phyloP scores from a whole-genome alignment of 306 rosid species.

The Cucumis hystrix region DNA sequence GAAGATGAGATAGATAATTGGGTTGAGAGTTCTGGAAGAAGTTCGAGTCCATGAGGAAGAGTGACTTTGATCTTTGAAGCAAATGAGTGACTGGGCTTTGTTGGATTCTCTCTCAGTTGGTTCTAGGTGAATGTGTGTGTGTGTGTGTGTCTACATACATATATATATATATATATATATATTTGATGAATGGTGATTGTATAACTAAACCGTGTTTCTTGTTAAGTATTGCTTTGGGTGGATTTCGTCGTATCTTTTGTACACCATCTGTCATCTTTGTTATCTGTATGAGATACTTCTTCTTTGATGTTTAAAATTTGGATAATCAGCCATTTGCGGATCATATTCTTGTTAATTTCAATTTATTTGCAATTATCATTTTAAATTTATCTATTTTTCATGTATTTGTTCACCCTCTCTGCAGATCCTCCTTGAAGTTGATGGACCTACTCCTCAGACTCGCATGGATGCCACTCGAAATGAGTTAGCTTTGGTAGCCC shows the following conservation, averaged over 20 bases:
- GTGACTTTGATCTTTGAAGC: neutral
- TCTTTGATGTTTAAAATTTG: neutral
- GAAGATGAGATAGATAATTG: neutral
- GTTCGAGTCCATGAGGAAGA: neutral
- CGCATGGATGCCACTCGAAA: conserved; percentile 68
- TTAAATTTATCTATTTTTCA: conserved; percentile 5
- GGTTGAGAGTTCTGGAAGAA: neutral
- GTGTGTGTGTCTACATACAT: too few relatives aligned
- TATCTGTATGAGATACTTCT: neutral
- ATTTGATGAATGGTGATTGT: neutral
- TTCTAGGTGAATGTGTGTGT: neutral
- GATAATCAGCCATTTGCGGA: neutral
- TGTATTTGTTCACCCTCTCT: conserved; percentile 1
- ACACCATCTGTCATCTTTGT: neutral
- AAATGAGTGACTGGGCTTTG: neutral
- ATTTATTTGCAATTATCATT: neutral
- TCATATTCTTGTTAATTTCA: neutral
- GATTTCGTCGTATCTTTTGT: neutral
- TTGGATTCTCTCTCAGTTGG: neutral
- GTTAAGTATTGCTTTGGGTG: neutral
- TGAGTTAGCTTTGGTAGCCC: conserved; percentile 76
- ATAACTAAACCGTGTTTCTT: neutral
- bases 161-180: too few relatives aligned
- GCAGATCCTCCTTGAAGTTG: conserved; percentile 56
- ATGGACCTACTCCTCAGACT: conserved; percentile 21